Evolutionary conservation across 371 early-diverging fungal species (phyloP).

Genomic region (Apophysomyces ossiformis): DNA sequence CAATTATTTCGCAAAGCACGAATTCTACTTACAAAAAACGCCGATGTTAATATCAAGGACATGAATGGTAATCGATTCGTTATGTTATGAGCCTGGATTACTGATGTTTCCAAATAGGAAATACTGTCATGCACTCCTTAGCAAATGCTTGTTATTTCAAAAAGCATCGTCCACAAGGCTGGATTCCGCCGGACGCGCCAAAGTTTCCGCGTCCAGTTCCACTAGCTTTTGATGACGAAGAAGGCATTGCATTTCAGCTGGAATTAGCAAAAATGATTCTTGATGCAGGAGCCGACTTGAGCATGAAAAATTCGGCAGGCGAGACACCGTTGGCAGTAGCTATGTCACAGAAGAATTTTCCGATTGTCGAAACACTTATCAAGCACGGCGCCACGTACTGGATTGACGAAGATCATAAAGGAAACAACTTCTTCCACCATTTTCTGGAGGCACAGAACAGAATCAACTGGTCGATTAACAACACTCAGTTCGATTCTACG

Average conservation of each 20-base stretch:
- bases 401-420: constrained; percentile 24
- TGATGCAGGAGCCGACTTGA: constrained; percentile 36
- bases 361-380: constrained; percentile 34
- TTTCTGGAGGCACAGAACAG: constrained; percentile 19
- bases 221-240: constrained; percentile 33
- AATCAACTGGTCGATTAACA: constrained; percentile 17
- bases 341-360: constrained; percentile 27
- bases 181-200: constrained; percentile 1
- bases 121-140: constrained; percentile 54
- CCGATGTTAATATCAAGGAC: constrained; percentile 43
- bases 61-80: constrained; percentile 33
- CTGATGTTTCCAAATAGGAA: constrained; percentile 19
- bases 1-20: constrained; percentile 34
- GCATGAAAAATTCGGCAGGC: constrained; percentile 27
- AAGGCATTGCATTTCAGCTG: constrained; percentile 33
- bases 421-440: constrained; percentile 48
- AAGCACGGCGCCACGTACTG: constrained; percentile 38
- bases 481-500: constrained; percentile 6
- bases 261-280: constrained; percentile 33
- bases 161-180: constrained; percentile 21
- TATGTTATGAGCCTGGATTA: background rate
- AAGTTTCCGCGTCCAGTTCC: constrained; percentile 1
- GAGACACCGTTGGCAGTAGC: constrained; percentile 57
- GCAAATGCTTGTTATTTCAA: constrained; percentile 24
- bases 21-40: constrained; percentile 46